Evolutionary conservation across 2,329 filamentous ascomycete species (phyloP).

Genomic region (Clarireedia hainanense): DNA sequence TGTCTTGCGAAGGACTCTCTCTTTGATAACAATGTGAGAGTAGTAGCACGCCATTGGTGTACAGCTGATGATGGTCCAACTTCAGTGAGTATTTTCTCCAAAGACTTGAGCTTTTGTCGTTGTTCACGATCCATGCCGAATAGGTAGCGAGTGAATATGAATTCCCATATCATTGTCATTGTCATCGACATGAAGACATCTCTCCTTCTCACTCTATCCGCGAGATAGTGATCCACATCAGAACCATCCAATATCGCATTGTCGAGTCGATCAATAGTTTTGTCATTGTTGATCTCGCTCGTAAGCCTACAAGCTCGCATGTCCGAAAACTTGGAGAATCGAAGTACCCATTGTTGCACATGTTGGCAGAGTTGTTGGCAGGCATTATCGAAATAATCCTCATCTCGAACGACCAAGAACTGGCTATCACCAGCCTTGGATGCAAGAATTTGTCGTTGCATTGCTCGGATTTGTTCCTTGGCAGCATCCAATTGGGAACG

Average conservation of each 20-base stretch:
- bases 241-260: constrained; percentile 91
- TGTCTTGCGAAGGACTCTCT: constrained; percentile 74
- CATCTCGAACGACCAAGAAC: constrained; percentile 74
- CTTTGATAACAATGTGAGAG: constrained; percentile 78
- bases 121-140: constrained; percentile 99
- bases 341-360: constrained; percentile 93
- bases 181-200: constrained; percentile 98
- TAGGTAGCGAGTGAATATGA: constrained; percentile 93
- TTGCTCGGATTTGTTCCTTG: constrained; percentile 50
- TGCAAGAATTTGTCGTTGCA: constrained; percentile 51
- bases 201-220: constrained; percentile 77
- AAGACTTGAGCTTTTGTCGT: constrained; percentile 89
- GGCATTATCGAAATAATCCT: constrained; percentile 90
- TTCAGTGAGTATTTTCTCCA: constrained; percentile 86
- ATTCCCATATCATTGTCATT: constrained; percentile 99
- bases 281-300: constrained; percentile 80
- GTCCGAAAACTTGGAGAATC: constrained; percentile 97
- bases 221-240: constrained; percentile 81
- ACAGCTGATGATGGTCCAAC: constrained; percentile 85
- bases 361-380: constrained; percentile 94
- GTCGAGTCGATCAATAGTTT: constrained; percentile 88
- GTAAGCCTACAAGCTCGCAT: constrained; percentile 79
- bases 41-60: constrained; percentile 93
- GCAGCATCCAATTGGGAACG: constrained; percentile 69
- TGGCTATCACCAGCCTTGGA: constrained; percentile 55